phyloP scores from a whole-genome alignment of 2,329 filamentous ascomycete species.

The Leptographium wingfieldii region DNA sequence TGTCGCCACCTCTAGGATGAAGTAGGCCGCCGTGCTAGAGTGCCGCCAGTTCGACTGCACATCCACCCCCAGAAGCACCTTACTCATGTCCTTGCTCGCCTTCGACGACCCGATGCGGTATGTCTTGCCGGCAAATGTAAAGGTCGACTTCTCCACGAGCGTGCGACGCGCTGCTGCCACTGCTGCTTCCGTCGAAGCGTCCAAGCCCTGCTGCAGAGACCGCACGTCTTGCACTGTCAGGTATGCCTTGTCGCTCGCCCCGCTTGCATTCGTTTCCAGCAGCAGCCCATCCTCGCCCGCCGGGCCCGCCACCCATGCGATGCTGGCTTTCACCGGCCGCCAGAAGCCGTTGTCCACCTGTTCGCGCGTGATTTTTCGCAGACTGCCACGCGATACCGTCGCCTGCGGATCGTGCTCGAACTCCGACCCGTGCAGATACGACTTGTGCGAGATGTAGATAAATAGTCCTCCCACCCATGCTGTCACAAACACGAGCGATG shows the following conservation, averaged over 20 bases:
- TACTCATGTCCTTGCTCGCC: constrained; percentile 75
- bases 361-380: constrained; percentile 61
- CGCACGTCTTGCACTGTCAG: constrained; percentile 80
- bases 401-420: constrained; percentile 57
- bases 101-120: constrained; percentile 49
- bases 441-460: constrained; percentile 51
- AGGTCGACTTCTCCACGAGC: constrained; percentile 58
- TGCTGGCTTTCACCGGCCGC: constrained; percentile 48
- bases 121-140: constrained; percentile 44
- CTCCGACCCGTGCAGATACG: constrained; percentile 50
- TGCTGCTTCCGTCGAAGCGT: constrained; percentile 22
- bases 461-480: constrained; percentile 58
- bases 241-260: constrained; percentile 49
- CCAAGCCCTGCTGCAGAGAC: constrained; percentile 19
- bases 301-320: constrained; percentile 66
- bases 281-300: constrained; percentile 73
- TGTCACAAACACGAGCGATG: constrained; percentile 46
- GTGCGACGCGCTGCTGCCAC: constrained; percentile 40
- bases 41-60: constrained; percentile 73
- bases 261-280: constrained; percentile 48
- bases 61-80: constrained; percentile 70
- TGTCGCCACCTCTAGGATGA: constrained; percentile 77
- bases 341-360: constrained; percentile 57
- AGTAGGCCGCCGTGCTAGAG: constrained; percentile 77
- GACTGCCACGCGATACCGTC: constrained; percentile 44